Conservation (phyloP, 2,329 filamentous ascomycete species). For the Fusarium austroafricanum region DNA sequence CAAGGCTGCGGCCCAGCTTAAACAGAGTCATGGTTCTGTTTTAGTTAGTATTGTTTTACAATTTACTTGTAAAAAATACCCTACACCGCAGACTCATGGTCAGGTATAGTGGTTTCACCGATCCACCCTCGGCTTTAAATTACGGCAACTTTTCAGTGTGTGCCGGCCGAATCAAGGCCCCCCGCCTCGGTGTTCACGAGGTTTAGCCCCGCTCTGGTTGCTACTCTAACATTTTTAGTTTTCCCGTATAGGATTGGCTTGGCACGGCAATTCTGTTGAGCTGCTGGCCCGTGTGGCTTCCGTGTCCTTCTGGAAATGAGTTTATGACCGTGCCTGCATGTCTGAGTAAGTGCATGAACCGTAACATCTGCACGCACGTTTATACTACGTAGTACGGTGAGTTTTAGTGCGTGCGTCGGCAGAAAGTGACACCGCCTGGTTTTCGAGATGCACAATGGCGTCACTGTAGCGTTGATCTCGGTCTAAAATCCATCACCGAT, state of each 20-base stretch:
- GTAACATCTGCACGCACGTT: neutral
- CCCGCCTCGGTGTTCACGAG: slow-evolving; percentile 13
- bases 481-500: neutral
- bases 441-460: neutral
- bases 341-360: neutral
- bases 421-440: neutral
- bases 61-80: neutral
- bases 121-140: slow-evolving; percentile 15
- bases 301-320: neutral
- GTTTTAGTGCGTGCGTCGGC: neutral
- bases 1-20: neutral
- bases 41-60: neutral
- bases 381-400: no score
- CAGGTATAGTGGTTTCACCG: neutral
- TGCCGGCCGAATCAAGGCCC: neutral
- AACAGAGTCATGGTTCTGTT: neutral
- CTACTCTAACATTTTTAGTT: neutral
- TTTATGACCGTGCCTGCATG: neutral
- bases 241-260: slow-evolving; percentile 2
- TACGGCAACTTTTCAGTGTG: neutral
- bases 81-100: neutral
- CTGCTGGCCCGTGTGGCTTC: neutral
- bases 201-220: slow-evolving; percentile 1
- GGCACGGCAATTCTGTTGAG: slow-evolving; percentile 21
- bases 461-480: neutral